These are phyloP conservation scores for Citrus glauca DNA, from an alignment of 345 rosid genomes.

Conservation along the genomic window DNA sequence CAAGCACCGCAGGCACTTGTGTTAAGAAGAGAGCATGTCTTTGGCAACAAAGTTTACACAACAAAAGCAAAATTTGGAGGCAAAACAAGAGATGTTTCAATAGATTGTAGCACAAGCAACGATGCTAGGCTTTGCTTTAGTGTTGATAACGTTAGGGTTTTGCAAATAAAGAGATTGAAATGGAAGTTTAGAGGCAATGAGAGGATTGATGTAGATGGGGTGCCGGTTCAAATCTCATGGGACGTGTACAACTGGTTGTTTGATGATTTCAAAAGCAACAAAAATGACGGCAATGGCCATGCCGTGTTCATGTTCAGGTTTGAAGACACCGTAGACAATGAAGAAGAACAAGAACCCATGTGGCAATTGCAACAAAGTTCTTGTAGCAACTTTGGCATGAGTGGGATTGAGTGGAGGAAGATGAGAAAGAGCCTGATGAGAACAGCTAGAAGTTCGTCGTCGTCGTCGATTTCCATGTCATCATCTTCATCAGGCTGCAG, in stretches of 20 bases:
- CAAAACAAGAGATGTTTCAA: conserved; percentile 54
- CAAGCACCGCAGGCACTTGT: conserved; percentile 39
- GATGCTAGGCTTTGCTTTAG: conserved; percentile 61
- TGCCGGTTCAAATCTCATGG: conserved; percentile 76
- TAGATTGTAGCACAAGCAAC: conserved; percentile 56
- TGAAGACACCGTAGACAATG: conserved; percentile 35
- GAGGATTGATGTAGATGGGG: conserved; percentile 72
- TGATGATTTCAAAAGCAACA: conserved; percentile 21
- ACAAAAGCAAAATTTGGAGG: conserved; percentile 83
- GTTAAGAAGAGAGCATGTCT: conserved; percentile 76
- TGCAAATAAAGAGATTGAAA: conserved; percentile 65
- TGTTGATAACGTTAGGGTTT: conserved; percentile 54
- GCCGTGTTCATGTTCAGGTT: conserved; percentile 89
- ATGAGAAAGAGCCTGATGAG: conserved; percentile 68
- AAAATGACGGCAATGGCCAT: conserved; percentile 27
- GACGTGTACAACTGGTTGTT: conserved; percentile 92
- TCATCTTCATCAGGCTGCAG: conserved; percentile 81
- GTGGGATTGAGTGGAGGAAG: conserved; percentile 68
- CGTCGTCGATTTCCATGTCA: conserved; percentile 80
- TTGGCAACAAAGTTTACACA: conserved; percentile 55
- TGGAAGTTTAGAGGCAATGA: conserved; percentile 98
- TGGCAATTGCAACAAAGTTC: conserved; percentile 36
- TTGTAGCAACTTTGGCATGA: conserved; percentile 41
- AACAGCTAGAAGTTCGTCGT: conserved; percentile 65
- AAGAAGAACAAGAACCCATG: conserved; percentile 17